These are phyloP conservation scores for Leonotis leonurus DNA, from an alignment of 257 asterid genomes.

Conservation along the genomic window DNA sequence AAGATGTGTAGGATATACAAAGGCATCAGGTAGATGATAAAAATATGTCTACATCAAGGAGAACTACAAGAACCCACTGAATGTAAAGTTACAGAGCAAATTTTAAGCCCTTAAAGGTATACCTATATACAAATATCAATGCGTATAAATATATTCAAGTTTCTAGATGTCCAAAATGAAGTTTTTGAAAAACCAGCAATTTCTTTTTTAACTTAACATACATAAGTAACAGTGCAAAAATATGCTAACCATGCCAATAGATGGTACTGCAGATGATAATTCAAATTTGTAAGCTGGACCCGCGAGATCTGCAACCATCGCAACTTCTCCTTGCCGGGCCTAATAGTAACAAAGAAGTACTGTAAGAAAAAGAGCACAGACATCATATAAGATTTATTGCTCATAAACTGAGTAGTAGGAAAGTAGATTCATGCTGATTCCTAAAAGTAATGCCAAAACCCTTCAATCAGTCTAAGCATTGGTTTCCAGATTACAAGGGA, in stretches of 20 bases:
- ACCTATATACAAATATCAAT: no score
- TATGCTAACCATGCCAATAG: constrained; percentile 56
- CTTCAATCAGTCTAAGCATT: background rate
- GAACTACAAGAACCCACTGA: background rate
- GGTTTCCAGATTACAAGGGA: background rate
- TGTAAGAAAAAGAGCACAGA: constrained; percentile 13
- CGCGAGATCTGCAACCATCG: constrained; percentile 75
- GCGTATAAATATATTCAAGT: background rate
- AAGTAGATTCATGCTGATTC: background rate
- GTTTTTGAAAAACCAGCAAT: background rate
- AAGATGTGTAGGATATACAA: background rate
- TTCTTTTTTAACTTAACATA: no score
- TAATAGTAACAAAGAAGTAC: constrained; percentile 20
- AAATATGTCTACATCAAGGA: background rate
- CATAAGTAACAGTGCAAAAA: background rate
- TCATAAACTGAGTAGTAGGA: background rate
- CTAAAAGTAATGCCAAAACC: background rate
- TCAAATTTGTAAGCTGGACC: constrained; percentile 69
- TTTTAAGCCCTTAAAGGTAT: background rate
- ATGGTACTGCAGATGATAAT: constrained; percentile 67
- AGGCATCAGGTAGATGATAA: background rate
- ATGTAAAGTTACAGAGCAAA: background rate
- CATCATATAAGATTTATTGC: background rate
- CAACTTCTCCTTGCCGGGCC: constrained; percentile 83
- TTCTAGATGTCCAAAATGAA: background rate